Evolutionary conservation across 805 yeast genomes (phyloP).

Genomic region (Debaryomyces prosopidis): DNA sequence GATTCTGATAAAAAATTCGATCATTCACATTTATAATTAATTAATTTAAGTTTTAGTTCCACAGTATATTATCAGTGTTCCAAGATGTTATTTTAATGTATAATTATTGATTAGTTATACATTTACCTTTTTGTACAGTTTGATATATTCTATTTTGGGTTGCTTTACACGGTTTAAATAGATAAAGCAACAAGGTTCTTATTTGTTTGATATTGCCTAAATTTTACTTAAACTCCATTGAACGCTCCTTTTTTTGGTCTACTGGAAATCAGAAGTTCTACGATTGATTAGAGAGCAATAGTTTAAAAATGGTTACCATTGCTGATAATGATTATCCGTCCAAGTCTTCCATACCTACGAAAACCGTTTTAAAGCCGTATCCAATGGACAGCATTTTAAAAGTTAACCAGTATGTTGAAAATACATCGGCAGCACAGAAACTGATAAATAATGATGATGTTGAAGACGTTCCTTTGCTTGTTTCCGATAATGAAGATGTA

Average conservation of each 20-base stretch:
- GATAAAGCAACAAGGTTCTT: background rate
- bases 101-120: background rate
- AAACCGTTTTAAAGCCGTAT: conserved; percentile 7
- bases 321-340: conserved; percentile 10
- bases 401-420: conserved; percentile 8
- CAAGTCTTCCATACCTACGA: conserved; percentile 2
- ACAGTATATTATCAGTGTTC: background rate
- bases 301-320: conserved; percentile 13
- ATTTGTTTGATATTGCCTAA: background rate
- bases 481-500: conserved; percentile 31
- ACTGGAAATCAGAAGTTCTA: conserved; percentile 10
- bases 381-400: conserved; percentile 17
- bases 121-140: background rate
- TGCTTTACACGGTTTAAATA: background rate
- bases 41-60: background rate
- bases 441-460: background rate
- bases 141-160: background rate
- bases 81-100: conserved; percentile 1
- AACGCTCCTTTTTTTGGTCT: conserved; percentile 1
- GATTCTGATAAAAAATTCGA: background rate
- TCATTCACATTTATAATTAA: background rate
- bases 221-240: background rate
- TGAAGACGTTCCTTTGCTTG: conserved; percentile 30
- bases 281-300: conserved; percentile 5
- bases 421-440: background rate